Evolutionary conservation across 192 early-diverging fungal species (phyloP), one percentile per base, ranked within the genome.

Genomic region (Podila verticillata): DNA sequence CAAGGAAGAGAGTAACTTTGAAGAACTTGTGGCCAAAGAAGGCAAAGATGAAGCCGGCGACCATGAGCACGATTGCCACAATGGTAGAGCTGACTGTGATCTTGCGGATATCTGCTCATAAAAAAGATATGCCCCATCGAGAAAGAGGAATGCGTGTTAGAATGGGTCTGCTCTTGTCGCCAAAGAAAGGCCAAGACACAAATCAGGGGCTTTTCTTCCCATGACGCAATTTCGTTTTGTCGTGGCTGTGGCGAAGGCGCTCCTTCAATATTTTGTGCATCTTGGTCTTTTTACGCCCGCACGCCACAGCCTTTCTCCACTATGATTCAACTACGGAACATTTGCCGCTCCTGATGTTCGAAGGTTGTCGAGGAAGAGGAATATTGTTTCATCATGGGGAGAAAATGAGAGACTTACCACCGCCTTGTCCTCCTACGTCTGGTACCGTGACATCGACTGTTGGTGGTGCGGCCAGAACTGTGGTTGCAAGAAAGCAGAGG

Each of bases 1-100:
- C 88, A 61, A 96, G 77, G 67, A 94, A 94, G 20, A 95, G 72
- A 29, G 93, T 88, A 3, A 91, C 68, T 66, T 86, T 84, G 69
- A 91, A 87, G 20, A 91, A 68, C 68, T 84, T 86, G 79, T 85
- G 85, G 0, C 93, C 93, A 64, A 92, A 88, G 66, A 89, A 93
- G 62, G 87, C 86, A 73, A 88, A 89, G 63, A 92, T 61, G 49
- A 93, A 63, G 2, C 93, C 93, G 24, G 89, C 70, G 6, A 84
- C 65, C 56, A 94, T 92, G 44, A 92, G 74, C 34, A 85, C 80
- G 44, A 91, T 85, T 13, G 86, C 92, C 1, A 84, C 85, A 10
- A 92, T 73, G 0, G 65, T 60, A 1, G 15, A 24, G 15, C 63
- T 66, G 48, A 66, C 29, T 8, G 82, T 83, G 32, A 82, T 69